Evolutionary conservation across 2,329 filamentous ascomycete genomes (phyloP).

Genomic region (Eutypella sp.): DNA sequence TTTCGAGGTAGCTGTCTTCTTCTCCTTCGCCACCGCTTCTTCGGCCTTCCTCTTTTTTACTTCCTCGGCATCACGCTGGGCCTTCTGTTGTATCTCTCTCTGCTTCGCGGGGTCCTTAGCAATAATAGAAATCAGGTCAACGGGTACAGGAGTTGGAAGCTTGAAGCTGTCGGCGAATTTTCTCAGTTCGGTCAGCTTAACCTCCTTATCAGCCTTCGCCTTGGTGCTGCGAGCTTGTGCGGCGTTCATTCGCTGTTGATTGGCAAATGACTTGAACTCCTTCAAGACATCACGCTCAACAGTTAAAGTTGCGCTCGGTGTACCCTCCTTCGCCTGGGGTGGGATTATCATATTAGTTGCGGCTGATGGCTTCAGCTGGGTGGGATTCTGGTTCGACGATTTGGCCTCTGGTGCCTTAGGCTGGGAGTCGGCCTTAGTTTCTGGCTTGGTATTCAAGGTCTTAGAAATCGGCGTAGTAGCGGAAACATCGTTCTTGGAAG

Average conservation of each 20-base stretch:
- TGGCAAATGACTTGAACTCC: slow-evolving; percentile 61
- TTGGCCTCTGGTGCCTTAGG: slow-evolving; percentile 22
- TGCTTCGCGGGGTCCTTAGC: slow-evolving; percentile 96
- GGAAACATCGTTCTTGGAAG: slow-evolving; percentile 19
- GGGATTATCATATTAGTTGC: slow-evolving; percentile 38
- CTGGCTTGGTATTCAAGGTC: slow-evolving; percentile 27
- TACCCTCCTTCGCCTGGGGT: slow-evolving; percentile 33
- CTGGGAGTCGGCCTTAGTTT: slow-evolving; percentile 25
- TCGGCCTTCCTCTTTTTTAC: slow-evolving; percentile 43
- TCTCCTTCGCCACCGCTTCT: slow-evolving; percentile 43
- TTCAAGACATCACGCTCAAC: slow-evolving; percentile 58
- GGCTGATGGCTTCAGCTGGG: slow-evolving; percentile 28
- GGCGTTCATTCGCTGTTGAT: slow-evolving; percentile 48
- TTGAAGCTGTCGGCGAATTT: slow-evolving; percentile 95
- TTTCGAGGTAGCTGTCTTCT: slow-evolving; percentile 45
- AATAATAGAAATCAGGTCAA: slow-evolving; percentile 87
- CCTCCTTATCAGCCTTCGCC: slow-evolving; percentile 72
- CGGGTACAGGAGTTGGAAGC: slow-evolving; percentile 84
- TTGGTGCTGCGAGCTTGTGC: slow-evolving; percentile 55
- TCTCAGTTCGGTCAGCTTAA: slow-evolving; percentile 90
- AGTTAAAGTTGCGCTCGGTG: slow-evolving; percentile 53
- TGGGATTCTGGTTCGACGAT: slow-evolving; percentile 17
- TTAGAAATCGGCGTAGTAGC: slow-evolving; percentile 22
- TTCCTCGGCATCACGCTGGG: slow-evolving; percentile 68
- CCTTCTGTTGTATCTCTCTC: slow-evolving; percentile 85